Evolutionary conservation across 2,329 filamentous ascomycete genomes (phyloP), one percentile per base, ranked within the genome.

Genomic region (Ophiostoma sp.): DNA sequence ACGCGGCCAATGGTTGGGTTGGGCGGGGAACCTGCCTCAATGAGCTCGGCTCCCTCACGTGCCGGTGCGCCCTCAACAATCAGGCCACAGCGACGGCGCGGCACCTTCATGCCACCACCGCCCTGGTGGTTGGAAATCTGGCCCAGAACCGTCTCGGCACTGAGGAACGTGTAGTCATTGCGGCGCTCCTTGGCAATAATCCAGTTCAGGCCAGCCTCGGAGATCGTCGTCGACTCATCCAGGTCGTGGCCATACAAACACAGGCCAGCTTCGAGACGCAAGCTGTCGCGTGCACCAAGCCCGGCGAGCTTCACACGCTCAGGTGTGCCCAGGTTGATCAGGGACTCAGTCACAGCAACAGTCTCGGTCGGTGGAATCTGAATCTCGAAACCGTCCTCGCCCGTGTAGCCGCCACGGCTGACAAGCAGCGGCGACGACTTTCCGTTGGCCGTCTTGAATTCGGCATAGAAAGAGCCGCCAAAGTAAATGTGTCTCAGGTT

Each of bases 231-330:
- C n/a, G 78, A 78, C 76, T 97, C 94, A 77, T 96, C 88, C 49
- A 99, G 85, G 78, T 99, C 95, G 80, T 98, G 92, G n/a, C 95
- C 95, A 80, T 99, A 99, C n/a, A 99, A 85, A 79, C 95, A 99
- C 94, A 99, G 96, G 70, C 95, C 95, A 0, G 95, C 95, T 81
- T 99, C 95, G 42, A 99, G 87, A 64, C 95, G 89, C 70, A 99
- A 86, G 71, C 90, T 96, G 78, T 99, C 95, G 72, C 95, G 87
- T 2, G 95, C 92, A 9, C 93, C 95, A 0, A 99, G 85, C 3
- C 95, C 95, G 1, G 94, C 93, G 63, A 97, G 85, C 75, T 90
- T 89, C 16, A 97, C 82, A 66, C 79, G 80, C 71, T 84, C 82
- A 3, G 82, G 79, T 11, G 88, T 86, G 40, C 88, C 88, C 44